Base-by-base conservation (phyloP, 768 basidiomycete genomes). In the Amanita subjunquillea region DNA sequence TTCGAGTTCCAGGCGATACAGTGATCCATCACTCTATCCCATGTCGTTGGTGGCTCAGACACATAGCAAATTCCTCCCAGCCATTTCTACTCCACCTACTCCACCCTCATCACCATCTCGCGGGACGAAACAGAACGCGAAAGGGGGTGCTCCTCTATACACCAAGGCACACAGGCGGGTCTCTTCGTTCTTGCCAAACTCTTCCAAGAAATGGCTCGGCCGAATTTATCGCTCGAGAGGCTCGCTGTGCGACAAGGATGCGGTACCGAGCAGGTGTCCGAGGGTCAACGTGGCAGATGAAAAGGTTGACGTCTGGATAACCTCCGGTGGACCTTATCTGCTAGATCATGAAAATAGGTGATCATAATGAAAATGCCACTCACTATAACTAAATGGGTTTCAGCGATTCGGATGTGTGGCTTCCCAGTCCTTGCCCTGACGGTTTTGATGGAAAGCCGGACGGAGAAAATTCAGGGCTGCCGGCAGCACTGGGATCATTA, bases 251-350 rank as follows among this genome's bases (percentile, higher is more conserved):
- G 29, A 23, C 12, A 10, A 46, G n/a, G n/a, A 20, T 30, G 17
- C 25, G 13, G 30, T 29, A 23, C 13, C 44, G 29, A 13, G 7
- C n/a, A 46, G 13, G 6, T 30, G 44, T 45, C 44, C 25, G 8
- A 45, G 29, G 13, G 44, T n/a, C 30, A 29, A 32, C n/a, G 30
- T 46, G 8, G n/a, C 27, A 46, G 29, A 30, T 17, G 44, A 46
- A 9, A 29, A n/a, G 3, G 34, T 39, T 38, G 66, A 69, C 12
- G 62, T 67, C 0, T 70, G 68, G 68, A 65, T 72, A 29, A 64
- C 65, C 15, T 37, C 63, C 3, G 67, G 68, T 0, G 65, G 66
- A 1, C 67, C 67, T 13, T 65, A 54, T 30, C 65, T 60, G 17
- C 62, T 63, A 10, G 56, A 58, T 3, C 57, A 62, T 25, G 58